A percentile compares a stretch with the other conserved stretches of the same genome.
Conservation (phyloP, 1,139 yeast genomes). For the Suhomyces coccinellae region DNA sequence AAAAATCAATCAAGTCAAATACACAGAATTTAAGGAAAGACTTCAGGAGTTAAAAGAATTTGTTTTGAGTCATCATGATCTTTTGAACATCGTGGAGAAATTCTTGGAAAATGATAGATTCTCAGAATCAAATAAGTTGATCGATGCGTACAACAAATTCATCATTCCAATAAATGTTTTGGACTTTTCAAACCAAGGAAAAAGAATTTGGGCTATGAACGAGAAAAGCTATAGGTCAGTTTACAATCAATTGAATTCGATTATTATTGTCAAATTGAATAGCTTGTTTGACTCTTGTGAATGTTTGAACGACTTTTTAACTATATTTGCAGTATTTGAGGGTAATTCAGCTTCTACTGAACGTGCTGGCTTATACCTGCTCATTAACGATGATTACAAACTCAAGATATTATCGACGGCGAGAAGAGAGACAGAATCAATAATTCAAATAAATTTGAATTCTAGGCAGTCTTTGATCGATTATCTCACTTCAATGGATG, state of each 20-base stretch:
- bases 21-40: slow-evolving; percentile 47
- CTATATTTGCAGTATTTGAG: slow-evolving; percentile 21
- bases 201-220: slow-evolving; percentile 33
- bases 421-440: slow-evolving; percentile 28
- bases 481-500: slow-evolving; percentile 1
- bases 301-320: slow-evolving; percentile 31
- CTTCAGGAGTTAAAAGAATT: slow-evolving; percentile 47
- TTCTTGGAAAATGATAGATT: slow-evolving; percentile 21
- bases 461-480: slow-evolving; percentile 2
- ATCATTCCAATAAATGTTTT: slow-evolving; percentile 31
- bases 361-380: slow-evolving; percentile 23
- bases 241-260: slow-evolving; percentile 23
- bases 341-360: not conserved
- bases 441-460: slow-evolving; percentile 12
- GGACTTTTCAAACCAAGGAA: slow-evolving; percentile 37
- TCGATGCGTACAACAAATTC: slow-evolving; percentile 34
- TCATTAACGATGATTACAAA: slow-evolving; percentile 39
- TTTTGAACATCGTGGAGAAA: slow-evolving; percentile 35
- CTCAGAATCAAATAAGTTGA: slow-evolving; percentile 21
- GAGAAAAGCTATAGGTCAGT: slow-evolving; percentile 30
- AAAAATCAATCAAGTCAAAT: slow-evolving; percentile 50
- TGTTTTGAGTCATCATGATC: slow-evolving; percentile 55
- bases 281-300: slow-evolving; percentile 28
- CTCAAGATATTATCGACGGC: slow-evolving; percentile 34
- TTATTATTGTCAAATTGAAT: slow-evolving; percentile 27